Percentiles rank a stretch among this genome's conserved stretches.
These are phyloP conservation scores for Dryas integrifolia DNA, from an alignment of 331 rosid species.

Conservation along the genomic window DNA sequence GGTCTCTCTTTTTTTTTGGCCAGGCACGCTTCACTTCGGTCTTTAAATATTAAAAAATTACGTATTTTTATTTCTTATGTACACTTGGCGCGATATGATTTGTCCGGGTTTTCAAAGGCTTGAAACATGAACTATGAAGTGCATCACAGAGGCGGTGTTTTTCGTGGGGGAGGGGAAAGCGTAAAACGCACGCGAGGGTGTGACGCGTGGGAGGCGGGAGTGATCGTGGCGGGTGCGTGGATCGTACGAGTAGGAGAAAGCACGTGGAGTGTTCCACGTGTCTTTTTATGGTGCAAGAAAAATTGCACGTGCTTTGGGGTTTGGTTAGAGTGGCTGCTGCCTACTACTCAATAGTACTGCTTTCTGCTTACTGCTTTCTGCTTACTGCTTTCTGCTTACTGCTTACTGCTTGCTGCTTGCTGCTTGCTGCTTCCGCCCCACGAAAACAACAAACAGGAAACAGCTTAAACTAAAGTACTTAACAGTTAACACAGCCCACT, in stretches of 20 bases:
- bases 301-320: slow-evolving; percentile 8
- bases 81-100: neutral
- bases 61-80: too few relatives aligned
- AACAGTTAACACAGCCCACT: neutral
- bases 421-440: neutral
- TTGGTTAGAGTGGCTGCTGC: neutral
- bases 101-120: neutral
- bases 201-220: neutral
- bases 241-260: too few relatives aligned
- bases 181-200: neutral
- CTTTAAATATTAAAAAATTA: too few relatives aligned
- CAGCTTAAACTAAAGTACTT: neutral
- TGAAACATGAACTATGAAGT: neutral
- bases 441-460: neutral
- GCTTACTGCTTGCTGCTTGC: neutral
- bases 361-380: neutral
- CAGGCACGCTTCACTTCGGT: too few relatives aligned
- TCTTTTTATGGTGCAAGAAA: neutral
- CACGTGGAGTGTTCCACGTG: too few relatives aligned
- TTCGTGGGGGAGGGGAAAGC: neutral
- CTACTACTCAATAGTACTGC: neutral
- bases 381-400: neutral
- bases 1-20: too few relatives aligned
- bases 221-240: too few relatives aligned
- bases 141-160: neutral